A percentile compares a stretch with the other conserved stretches of the same genome.
Conservation (phyloP, 768 basidiomycete genomes). For the Phanerodontia chrysosporium region DNA sequence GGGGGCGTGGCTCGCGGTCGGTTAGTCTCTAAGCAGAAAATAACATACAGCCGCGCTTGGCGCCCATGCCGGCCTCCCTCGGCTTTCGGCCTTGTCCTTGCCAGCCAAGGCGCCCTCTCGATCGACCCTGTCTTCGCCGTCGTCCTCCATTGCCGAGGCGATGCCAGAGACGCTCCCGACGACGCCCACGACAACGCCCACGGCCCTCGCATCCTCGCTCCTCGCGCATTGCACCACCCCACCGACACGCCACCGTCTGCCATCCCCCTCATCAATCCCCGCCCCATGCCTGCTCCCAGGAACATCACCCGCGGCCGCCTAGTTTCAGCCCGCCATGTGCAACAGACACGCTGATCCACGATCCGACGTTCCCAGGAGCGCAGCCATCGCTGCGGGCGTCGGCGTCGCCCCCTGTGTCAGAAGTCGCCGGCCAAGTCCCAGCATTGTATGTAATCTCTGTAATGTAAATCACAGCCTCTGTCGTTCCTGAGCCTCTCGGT, state of each 20-base stretch:
- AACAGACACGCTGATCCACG: not conserved
- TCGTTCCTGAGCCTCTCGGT: not conserved
- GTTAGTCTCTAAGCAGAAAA: constrained; percentile 3
- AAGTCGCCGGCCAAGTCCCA: not conserved
- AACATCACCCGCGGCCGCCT: not conserved
- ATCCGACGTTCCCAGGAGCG: not conserved
- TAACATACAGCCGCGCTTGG: not conserved
- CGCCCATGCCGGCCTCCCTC: not conserved
- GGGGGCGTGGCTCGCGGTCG: not conserved
- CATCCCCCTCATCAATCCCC: not conserved
- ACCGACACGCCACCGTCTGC: not conserved
- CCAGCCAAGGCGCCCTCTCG: not conserved
- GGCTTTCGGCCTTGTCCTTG: not conserved
- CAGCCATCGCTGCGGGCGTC: not conserved
- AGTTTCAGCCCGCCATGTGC: not conserved
- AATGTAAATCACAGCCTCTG: not conserved
- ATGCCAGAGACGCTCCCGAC: not conserved
- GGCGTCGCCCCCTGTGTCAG: not conserved
- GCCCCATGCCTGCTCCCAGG: not conserved
- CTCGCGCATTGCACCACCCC: not conserved
- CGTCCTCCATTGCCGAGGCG: not conserved
- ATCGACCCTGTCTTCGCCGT: not conserved
- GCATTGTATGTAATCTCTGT: not conserved
- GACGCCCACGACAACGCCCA: not conserved
- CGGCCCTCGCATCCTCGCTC: not conserved